Base-by-base conservation (phyloP, 2,329 filamentous ascomycete species). In the Paraphoma chrysanthemicola region DNA sequence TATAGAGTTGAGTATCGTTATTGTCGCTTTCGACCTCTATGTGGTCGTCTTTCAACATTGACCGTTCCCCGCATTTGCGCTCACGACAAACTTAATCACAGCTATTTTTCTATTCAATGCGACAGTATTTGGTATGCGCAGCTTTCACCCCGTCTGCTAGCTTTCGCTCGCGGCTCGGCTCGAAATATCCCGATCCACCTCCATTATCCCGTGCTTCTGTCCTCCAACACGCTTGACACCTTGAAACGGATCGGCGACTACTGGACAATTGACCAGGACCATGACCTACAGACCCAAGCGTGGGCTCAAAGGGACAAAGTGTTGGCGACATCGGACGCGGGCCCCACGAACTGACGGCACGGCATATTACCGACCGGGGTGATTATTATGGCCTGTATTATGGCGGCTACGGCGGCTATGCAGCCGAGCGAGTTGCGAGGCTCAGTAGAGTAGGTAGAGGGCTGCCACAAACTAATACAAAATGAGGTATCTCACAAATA, bases 1-100 rank as follows among this genome's bases (percentile, higher is more conserved):
- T 61, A 74, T 75, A 75, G 69, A 65, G 70, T 75, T 73, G 67
- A 75, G 64, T 68, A 75, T 73, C 56, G 52, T 68, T 74, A 73
- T 68, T 58, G 63, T 59, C 55, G 50, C 56, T 65, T 64, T 61
- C 43, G 31, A 45, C 51, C 23, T 5, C 23, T 5, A 23, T 50
- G 17, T 23, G 31, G 30, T 60, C 60, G 43, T 42, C 44, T 57
- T 62, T 51, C 41, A 23, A 23, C 23, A 23, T 23, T 23, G 23
- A 23, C 5, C 23, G 57, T 43, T 30, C 31, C 50, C 38, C 29
- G 28, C 23, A 44, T 36, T 39, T 38, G 14, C 29, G 30, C 36
- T n/a, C 29, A 16, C 47, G 48, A 61, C 57, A 61, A 57, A 52
- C 63, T 64, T 69, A 67, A 70, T 65, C 56, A 49, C 38, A 45